A percentile compares a stretch with the other conserved stretches of the same genome.
Conservation (phyloP, 257 asterid genomes). For the Catharanthus roseus region DNA sequence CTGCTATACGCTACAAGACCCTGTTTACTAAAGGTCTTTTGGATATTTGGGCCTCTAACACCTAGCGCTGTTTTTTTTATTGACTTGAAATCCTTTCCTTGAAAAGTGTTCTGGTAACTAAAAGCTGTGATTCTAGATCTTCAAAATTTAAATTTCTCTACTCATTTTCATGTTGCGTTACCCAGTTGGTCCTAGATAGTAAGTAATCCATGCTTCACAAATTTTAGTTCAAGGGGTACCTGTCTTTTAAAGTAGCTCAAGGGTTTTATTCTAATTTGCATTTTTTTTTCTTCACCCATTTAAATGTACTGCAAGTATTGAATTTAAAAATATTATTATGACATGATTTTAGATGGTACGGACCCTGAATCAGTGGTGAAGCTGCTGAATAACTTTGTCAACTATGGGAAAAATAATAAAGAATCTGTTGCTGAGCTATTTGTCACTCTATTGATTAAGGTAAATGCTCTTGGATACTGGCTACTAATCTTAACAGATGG, state of each 20-base stretch:
- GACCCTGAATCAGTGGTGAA: constrained; percentile 60
- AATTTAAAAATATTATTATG: constrained; percentile 8
- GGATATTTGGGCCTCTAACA: not conserved
- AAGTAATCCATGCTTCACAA: not conserved
- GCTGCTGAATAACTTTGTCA: constrained; percentile 41
- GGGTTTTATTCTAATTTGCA: not conserved
- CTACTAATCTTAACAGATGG: not conserved
- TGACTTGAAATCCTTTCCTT: not conserved
- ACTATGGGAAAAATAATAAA: constrained; percentile 55
- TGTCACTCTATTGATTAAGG: constrained; percentile 74
- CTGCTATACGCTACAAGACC: not conserved
- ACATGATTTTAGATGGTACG: constrained; percentile 53
- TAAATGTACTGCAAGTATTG: not conserved
- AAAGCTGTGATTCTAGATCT: not conserved
- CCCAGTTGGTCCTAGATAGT: not conserved
- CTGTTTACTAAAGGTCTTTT: not conserved
- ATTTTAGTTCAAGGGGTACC: not conserved
- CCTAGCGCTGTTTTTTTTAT: not conserved
- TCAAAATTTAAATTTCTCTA: not conserved
- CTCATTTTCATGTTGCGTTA: not conserved
- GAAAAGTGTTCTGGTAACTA: not conserved
- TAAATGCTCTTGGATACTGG: constrained; percentile 16
- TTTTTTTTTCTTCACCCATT: not conserved
- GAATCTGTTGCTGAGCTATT: constrained; percentile 85
- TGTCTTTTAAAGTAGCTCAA: not conserved